Base-by-base conservation (phyloP, 2,329 filamentous ascomycete species). In the Ophiosphaerella narmari region DNA sequence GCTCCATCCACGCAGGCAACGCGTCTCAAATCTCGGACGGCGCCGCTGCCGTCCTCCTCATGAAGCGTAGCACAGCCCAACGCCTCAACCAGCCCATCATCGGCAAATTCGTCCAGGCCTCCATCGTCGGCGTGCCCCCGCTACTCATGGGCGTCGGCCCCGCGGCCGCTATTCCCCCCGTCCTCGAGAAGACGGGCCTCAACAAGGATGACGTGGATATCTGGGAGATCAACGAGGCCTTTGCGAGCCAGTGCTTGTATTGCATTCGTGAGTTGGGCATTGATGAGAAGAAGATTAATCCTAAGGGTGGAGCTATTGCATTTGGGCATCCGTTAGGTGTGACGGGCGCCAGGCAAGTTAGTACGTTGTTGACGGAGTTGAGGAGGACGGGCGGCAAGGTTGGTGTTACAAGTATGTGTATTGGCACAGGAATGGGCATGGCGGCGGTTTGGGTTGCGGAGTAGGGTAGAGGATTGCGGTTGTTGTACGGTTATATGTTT, bases 161-260 rank as follows among this genome's bases (percentile, higher is more conserved):
- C 43, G 96, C 91, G 85, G 92, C 92, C 76, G 92, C 94, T 49
- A 97, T 99, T 68, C 94, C 94, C 59, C 89, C 92, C 72, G 92
- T 90, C 4, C 86, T 97, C 48, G 83, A 90, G 72, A 92, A 94
- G 74, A 90, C 92, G 0, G 91, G 92, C 52, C 86, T 99, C 65
- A 81, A 80, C 71, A 90, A 87, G 75, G 88, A 67, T 49, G 93
- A 97, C 62, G 91, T 99, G 26, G 94, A 97, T 73, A 93, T 97
- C 70, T 97, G 85, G 70, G 94, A 99, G 84, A 97, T 99, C 82
- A 99, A 99, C 80, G 94, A 99, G 83, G 94, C 94, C 1, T 99
- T 99, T 74, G 94, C 94, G 29, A 90, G 86, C 57, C 93, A 97
- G 82, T 96, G 91, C 75, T 76, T 97, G 60, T 97, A 89, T 89